Evolutionary conservation across 495 filamentous ascomycete species (phyloP), one percentile per base, ranked within the genome.

Genomic region (Neurospora sp.): DNA sequence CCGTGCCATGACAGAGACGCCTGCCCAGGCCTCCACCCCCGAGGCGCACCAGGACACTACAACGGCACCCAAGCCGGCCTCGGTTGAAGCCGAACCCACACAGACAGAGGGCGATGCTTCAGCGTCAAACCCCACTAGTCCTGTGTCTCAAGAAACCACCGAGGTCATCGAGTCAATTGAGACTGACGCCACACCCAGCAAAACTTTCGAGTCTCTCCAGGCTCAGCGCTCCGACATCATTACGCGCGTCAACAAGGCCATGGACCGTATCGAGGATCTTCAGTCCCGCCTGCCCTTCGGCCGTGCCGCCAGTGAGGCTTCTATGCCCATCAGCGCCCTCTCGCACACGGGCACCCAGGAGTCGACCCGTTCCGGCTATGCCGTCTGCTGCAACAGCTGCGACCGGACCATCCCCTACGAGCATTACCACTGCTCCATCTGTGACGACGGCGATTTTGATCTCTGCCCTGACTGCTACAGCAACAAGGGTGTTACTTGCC

Each of bases 371-470:
- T 72, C 75, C 71, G 77, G 83, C 65, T 85, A 86, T 68, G 83
- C 85, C n/a, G 94, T 99, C 70, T 97, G 91, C 85, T 99, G 96
- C 88, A 97, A 99, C 83, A 87, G 89, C 77, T 99, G 96, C 78
- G 89, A 94, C 71, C 82, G 82, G 31, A 87, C 89, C 41, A 93
- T 98, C 76, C 85, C 89, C 41, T 89, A 93, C 75, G 88, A 87
- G 31, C 96, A 99, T 78, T 99, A 92, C 80, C 96, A 99, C 82
- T 99, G 96, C 85, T 91, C 92, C 77, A 91, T 89, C 71, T 99
- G 96, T 81, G 93, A 97, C 74, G 85, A 91, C 70, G 96, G 96
- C 39, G 96, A 99, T 81, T 99, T 93, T 78, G 96, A 99, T 77
- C 88, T 99, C 69, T 99, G 96, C 84, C 87, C 88, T 71, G 79